Evolutionary conservation across 2,329 filamentous ascomycete genomes (phyloP), one percentile per base, ranked within the genome.

Genomic region (Fulvia fulva): DNA sequence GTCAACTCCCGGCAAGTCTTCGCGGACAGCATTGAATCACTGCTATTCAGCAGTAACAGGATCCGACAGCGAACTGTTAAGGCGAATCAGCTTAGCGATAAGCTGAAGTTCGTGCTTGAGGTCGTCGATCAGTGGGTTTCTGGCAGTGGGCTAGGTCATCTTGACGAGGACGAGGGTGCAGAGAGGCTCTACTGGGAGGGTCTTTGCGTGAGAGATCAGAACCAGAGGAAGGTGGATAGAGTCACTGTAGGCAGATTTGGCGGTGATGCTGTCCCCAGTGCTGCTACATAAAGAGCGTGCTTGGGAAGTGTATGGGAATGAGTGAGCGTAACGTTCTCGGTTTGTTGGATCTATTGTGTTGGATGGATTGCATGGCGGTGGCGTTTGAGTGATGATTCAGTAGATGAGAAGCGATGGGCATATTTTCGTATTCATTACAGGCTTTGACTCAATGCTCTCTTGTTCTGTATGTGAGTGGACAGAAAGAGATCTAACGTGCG

Each of bases 11-110:
- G 89, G 21, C 84, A 88, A 46, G 84, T 88, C 59, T 78, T 91
- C 25, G 86, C 87, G 12, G 89, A 89, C 65, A 86, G 87, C 5
- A 75, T 91, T 6, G 87, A 89, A 69, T 88, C 87, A 4, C 78
- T 93, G 12, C 80, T 93, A 45, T 89, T 90, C 75, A 75, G 77
- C 73, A 53, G 74, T 73, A 51, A 77, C 73, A 53, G 57, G 76
- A 76, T 63, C 75, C 78, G 55, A 78, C 80, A 67, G 65, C 65
- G 67, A 43, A 58, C 90, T 56, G 87, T 89, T 0, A 81, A 83
- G 21, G 86, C 87, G 43, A 93, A 93, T 71, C 83, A 87, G 63
- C 84, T 93, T 70, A 83, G 86, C 32, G 80, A 80, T 66, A 93
- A 93, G 77, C 81, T 93, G 57, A 81, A 85, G 59, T 92, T 92